A percentile compares a stretch with the other conserved stretches of the same genome.
These are phyloP conservation scores for Kwoniella shandongensis DNA, from an alignment of 768 basidiomycete species.

Conservation along the genomic window DNA sequence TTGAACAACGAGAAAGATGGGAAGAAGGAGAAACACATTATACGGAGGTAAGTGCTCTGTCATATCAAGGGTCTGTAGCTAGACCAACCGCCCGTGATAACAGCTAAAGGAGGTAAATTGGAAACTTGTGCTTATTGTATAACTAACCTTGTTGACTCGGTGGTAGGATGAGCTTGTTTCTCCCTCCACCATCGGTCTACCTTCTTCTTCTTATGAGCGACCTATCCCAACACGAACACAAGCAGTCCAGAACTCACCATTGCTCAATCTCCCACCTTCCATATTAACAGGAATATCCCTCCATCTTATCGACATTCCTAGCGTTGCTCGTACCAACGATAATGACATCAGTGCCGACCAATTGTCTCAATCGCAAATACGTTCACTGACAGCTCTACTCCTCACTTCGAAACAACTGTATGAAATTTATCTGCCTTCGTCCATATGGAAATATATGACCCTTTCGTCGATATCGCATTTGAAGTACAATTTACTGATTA, in stretches of 20 bases:
- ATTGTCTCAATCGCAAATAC: neutral
- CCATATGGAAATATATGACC: constrained; percentile 20
- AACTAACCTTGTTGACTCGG: neutral
- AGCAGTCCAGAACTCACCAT: neutral
- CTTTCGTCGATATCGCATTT: constrained; percentile 11
- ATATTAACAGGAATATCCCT: neutral
- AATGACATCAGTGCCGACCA: neutral
- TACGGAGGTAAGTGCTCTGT: constrained; percentile 16
- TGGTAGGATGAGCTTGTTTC: constrained; percentile 10
- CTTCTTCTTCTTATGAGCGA: neutral
- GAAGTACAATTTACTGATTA: constrained; percentile 2
- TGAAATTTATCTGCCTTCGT: constrained; percentile 9
- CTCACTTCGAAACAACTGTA: neutral
- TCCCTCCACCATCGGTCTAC: neutral
- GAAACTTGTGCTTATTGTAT: neutral
- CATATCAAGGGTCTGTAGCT: too few relatives aligned
- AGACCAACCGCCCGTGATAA: too few relatives aligned
- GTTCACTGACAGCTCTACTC: constrained; percentile 1
- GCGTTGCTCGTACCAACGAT: too few relatives aligned
- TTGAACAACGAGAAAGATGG: constrained; percentile 11
- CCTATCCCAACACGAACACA: neutral
- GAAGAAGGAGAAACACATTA: constrained; percentile 12
- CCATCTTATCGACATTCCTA: neutral
- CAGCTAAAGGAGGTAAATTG: neutral
- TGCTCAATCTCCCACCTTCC: neutral